These are phyloP conservation scores for Plasmodium knowlesi DNA, from an alignment of 169 alveolate species.

Conservation along the genomic window DNA sequence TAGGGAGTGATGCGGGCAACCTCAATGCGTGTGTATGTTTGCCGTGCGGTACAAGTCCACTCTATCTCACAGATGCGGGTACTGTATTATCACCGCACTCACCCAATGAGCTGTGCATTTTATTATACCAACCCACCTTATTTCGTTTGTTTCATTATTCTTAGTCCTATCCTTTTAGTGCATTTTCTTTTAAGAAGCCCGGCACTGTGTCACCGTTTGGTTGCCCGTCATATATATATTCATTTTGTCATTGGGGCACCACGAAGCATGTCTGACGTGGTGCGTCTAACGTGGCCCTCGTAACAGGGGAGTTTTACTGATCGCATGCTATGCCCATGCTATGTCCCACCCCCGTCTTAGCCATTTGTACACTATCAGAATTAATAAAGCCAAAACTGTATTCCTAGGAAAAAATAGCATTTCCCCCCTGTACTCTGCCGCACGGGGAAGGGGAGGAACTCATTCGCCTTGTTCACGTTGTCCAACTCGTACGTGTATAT, in stretches of 20 bases:
- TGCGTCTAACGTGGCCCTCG: background rate
- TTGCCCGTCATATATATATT: background rate
- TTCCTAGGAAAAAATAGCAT: background rate
- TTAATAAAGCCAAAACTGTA: background rate
- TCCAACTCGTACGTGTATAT: background rate
- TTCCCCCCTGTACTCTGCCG: background rate
- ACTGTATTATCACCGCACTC: background rate
- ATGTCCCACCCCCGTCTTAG: background rate
- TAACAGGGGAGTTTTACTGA: background rate
- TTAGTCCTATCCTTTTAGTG: background rate
- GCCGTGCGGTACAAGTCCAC: background rate
- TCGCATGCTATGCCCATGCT: background rate
- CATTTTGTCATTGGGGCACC: background rate
- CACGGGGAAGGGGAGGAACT: background rate
- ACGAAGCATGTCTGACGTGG: background rate
- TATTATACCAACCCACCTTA: background rate
- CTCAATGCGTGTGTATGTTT: background rate
- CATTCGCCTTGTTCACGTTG: background rate
- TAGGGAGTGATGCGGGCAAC: background rate
- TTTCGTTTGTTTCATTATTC: background rate
- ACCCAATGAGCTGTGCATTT: background rate
- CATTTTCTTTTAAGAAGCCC: background rate
- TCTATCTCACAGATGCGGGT: background rate
- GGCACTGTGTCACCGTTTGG: background rate
- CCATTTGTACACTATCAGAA: conserved; percentile 2